Conservation (phyloP, 75 land plant species). For the Cryptomeria japonica region DNA sequence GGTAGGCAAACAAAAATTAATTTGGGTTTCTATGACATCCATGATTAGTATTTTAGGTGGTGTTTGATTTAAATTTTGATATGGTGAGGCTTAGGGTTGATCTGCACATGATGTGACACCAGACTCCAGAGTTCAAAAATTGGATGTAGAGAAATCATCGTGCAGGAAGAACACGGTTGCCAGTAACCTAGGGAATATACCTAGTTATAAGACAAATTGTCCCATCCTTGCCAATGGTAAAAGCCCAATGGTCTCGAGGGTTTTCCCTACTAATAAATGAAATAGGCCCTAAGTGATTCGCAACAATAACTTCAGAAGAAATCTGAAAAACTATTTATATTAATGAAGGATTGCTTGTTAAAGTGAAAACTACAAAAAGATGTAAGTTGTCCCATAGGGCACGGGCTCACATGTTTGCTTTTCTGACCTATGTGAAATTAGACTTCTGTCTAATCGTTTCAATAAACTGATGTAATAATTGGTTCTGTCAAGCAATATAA, state of each 20-base stretch:
- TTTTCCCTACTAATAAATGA: neutral
- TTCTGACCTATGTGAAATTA: neutral
- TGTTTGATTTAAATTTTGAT: neutral
- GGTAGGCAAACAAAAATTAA: neutral
- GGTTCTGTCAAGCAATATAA: neutral
- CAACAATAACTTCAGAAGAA: neutral
- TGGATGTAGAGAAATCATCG: no score
- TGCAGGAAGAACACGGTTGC: neutral
- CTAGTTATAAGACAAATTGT: no score
- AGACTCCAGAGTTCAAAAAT: neutral
- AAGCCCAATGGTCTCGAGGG: neutral
- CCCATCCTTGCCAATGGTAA: neutral
- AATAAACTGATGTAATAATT: neutral
- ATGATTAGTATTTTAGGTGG: neutral
- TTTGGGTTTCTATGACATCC: neutral
- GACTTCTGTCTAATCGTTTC: neutral
- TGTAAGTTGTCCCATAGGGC: neutral
- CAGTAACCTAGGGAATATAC: neutral
- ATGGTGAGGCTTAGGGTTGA: neutral
- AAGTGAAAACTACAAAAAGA: neutral
- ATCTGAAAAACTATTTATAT: neutral
- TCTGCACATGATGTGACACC: neutral
- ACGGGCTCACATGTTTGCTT: neutral
- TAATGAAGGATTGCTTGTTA: neutral
- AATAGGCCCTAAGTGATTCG: neutral